Base-by-base conservation (phyloP, 345 rosid species). In the Ceriops zippeliana region DNA sequence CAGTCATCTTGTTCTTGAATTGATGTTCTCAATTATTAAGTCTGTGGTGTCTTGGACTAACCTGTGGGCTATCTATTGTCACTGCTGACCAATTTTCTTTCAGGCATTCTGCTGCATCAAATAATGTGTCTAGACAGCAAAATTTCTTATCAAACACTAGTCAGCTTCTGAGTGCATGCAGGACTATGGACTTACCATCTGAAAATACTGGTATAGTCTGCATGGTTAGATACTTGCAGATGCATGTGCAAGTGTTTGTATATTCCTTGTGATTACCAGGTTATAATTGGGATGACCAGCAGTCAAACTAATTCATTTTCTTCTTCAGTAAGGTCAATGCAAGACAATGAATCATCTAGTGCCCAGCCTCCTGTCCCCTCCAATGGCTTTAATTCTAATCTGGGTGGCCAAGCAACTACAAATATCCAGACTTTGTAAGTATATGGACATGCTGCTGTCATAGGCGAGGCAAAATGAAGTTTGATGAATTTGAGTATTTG, bases 41-140 rank as follows among this genome's bases (percentile, higher is more conserved):
- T 61, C 56, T 26, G 49, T 54, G 21, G 61, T 52, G 10, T 51
- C 46, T 58, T 73, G 46, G 49, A 56, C 65, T 66, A 16, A 20
- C 17, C 54, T 28, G 5, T 28, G 19, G 49, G 63, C 56, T 26
- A 76, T 53, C 53, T 37, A 27, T 8, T 71, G 22, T 71, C 68
- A 17, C 70, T 11, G 66, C 58, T 20, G 22, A 21, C 3, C 13
- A 66, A 37, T 64, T 71, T 74, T 61, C 62, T 73, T 37, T 68
- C 75, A 79, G 85, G 76, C 76, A 75, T 26, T 61, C 77, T 61
- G 42, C 76, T 28, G 58, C 51, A 51, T 63, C 80, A 58, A 73
- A 70, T 67, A 81, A 77, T 78, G 68, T 76, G 53, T 79, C 75
- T 65, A 86, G 83, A 60, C 83, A 83, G 70, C 83, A 79, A 52